Base-by-base conservation (phyloP, 2,329 filamentous ascomycete species). In the Penicillium polonicum region DNA sequence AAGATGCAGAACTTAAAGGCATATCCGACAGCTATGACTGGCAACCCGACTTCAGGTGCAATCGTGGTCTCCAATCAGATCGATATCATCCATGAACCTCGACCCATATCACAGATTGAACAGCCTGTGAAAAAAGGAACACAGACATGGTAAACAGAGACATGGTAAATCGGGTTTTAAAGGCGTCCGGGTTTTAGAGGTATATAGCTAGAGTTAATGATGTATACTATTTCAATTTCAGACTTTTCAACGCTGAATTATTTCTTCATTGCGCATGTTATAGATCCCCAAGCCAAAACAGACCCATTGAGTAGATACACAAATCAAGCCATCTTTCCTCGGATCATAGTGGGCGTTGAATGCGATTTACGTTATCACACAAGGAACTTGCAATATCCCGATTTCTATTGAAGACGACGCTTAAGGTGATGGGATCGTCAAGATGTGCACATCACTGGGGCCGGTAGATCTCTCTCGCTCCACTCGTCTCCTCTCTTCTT, bases 31-130 rank as follows among this genome's bases (percentile, higher is more conserved):
- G 56, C 62, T 17, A 58, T 55, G 21, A 41, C 58, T 35, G 60
- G 46, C 10, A 58, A 57, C 19, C 57, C 44, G 6, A 57, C 64
- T 0, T 12, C 64, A 0, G 68, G 63, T 15, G 71, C 71, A 3
- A 80, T 79, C 33, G 59, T 78, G 23, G 74, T 80, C n/a, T 78
- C 73, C 0, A 79, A 74, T 48, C 68, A 78, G 44, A 67, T 80
- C 19, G 72, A 77, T 48, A 63, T 79, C 39, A 70, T 69, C 58
- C 59, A 63, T 50, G 65, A 68, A 58, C 42, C 52, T 51, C 36
- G 17, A 5, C 3, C 23, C 15, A 9, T 4, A 42, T 13, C 21
- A 41, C 5, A 23, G 12, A 31, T 23, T 17, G 7, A 17, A 19
- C 25, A 12, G 23, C 23, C 48, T 31, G 19, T n/a, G n/a, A 10